Conservation (phyloP, 2,329 filamentous ascomycete species). For the Trichophyton rubrum region DNA sequence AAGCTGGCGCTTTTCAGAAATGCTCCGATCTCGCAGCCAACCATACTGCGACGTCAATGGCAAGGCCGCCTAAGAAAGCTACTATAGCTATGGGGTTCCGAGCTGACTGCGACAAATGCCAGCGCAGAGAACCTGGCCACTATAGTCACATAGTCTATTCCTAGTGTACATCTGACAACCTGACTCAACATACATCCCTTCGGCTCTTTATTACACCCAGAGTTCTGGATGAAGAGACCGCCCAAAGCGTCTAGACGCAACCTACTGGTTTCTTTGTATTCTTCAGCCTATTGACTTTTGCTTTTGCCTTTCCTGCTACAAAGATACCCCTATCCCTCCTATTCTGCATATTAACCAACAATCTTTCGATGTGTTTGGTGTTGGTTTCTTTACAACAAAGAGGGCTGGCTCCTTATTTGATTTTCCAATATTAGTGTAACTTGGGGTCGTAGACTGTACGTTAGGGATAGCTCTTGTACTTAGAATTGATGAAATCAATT, state of each 20-base stretch:
- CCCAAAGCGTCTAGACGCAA: not conserved
- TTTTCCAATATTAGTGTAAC: no score
- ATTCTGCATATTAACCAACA: not conserved
- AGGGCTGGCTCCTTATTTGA: conserved; percentile 1
- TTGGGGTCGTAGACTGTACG: not conserved
- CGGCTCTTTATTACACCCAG: no score
- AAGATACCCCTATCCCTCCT: not conserved
- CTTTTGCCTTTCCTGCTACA: not conserved
- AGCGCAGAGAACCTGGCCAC: conserved; percentile 60
- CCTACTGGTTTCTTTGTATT: not conserved
- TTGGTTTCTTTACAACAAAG: not conserved
- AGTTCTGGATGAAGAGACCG: not conserved
- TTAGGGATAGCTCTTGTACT: not conserved
- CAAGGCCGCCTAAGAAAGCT: conserved; percentile 36
- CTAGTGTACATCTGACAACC: conserved; percentile 12
- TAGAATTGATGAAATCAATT: not conserved
- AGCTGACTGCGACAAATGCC: conserved; percentile 66
- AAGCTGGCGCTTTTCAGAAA: not conserved
- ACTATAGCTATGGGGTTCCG: conserved; percentile 68
- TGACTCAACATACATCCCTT: not conserved
- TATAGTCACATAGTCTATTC: conserved; percentile 60
- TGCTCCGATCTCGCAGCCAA: not conserved
- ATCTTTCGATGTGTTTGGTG: not conserved
- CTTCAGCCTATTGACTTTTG: not conserved
- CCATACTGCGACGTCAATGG: no score